phyloP scores from a whole-genome alignment of 225 moss, liverwort and hornwort genomes.

The Polytrichum formosum region DNA sequence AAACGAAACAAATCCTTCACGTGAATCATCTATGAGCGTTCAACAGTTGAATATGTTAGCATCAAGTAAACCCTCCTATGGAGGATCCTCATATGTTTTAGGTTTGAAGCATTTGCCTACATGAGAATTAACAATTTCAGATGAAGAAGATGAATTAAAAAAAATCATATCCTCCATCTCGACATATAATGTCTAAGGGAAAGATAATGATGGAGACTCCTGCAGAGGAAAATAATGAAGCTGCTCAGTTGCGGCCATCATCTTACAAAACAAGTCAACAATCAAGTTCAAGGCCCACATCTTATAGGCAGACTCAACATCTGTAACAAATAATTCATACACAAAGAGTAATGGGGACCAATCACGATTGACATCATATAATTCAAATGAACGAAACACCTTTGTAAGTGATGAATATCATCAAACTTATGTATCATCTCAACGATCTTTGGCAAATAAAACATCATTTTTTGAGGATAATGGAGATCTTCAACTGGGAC shows the following conservation, averaged over 20 bases:
- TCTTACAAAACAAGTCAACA: neutral
- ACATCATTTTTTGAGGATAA: no score
- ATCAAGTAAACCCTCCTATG: no score
- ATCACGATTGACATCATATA: neutral
- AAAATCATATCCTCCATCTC: neutral
- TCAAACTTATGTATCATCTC: neutral
- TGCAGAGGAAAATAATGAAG: neutral
- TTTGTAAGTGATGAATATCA: neutral
- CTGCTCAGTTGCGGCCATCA: neutral
- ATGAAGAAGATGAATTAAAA: no score
- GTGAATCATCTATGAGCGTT: no score
- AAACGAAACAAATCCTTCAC: no score
- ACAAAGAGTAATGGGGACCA: neutral
- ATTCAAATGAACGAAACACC: neutral
- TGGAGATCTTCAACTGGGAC: no score
- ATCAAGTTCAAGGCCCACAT: neutral
- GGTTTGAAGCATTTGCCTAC: no score
- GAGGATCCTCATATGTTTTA: no score
- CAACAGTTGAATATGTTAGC: no score
- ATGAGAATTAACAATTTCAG: no score
- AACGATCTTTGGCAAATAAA: constrained; percentile 10
- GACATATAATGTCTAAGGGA: neutral
- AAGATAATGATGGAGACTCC: neutral
- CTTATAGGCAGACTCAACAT: neutral
- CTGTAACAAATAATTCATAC: neutral